phyloP scores from a whole-genome alignment of 352 stramenopile genomes.

The Phytopythium helicoides region DNA sequence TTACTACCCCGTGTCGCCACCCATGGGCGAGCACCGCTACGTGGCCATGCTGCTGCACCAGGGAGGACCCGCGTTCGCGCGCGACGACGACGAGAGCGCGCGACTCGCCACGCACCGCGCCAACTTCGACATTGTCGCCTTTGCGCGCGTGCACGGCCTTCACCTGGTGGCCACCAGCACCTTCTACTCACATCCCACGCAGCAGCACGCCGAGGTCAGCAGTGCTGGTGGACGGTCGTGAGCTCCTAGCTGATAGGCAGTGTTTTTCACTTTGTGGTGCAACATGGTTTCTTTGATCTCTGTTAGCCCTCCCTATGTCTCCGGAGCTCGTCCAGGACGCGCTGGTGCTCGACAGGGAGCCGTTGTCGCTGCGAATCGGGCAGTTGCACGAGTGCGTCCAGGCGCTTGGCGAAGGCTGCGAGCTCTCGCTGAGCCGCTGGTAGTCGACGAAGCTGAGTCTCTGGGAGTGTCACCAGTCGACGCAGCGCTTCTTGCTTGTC shows the following conservation, averaged over 20 bases:
- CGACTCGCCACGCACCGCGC: constrained; percentile 28
- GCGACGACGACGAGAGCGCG: constrained; percentile 12
- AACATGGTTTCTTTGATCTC: too few species aligned
- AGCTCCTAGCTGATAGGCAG: too few species aligned
- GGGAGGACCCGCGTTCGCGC: constrained; percentile 4
- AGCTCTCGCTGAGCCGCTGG: constrained; percentile 37
- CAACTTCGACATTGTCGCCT: constrained; percentile 54
- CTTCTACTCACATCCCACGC: constrained; percentile 43
- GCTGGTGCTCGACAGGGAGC: constrained; percentile 35
- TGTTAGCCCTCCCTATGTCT: too few species aligned
- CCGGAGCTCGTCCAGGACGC: constrained; percentile 35
- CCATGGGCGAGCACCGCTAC: constrained; percentile 53
- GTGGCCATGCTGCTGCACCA: constrained; percentile 51
- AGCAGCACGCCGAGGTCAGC: neutral
- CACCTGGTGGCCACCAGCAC: constrained; percentile 23
- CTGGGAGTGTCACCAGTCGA: too few species aligned
- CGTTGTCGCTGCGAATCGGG: constrained; percentile 25
- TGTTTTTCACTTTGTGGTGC: too few species aligned
- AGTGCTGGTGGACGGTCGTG: too few species aligned
- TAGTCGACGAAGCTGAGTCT: constrained; percentile 35
- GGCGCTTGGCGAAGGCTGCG: constrained; percentile 53
- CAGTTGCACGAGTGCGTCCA: constrained; percentile 37
- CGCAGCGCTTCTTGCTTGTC: too few species aligned
- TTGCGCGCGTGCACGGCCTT: constrained; percentile 26
- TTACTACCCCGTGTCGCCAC: constrained; percentile 59